Evolutionary conservation across 371 early-diverging fungal genomes (phyloP).

Genomic region (Dentiscutata heterogama): DNA sequence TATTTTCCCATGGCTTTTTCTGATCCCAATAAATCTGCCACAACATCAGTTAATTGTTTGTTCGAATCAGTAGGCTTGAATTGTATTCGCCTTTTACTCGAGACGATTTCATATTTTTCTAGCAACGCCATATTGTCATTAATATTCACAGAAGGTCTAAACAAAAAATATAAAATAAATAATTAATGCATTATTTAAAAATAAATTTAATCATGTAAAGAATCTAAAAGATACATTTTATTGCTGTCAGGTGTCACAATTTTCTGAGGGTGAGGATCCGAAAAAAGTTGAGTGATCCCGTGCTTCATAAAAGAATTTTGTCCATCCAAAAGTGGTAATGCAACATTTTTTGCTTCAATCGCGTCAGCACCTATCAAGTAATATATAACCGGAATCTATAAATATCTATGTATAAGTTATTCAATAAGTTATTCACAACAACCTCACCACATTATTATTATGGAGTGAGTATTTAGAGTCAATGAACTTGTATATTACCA

Average conservation of each 20-base stretch:
- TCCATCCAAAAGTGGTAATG: constrained; percentile 69
- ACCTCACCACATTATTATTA: too few species aligned
- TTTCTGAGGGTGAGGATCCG: constrained; percentile 74
- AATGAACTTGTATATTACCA: constrained; percentile 51
- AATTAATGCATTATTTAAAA: neutral
- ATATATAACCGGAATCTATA: constrained; percentile 59
- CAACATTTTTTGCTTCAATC: constrained; percentile 78
- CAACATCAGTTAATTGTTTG: constrained; percentile 51
- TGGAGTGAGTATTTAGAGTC: too few species aligned
- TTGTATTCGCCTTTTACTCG: constrained; percentile 27
- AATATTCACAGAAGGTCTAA: neutral
- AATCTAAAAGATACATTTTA: too few species aligned
- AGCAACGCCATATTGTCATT: neutral
- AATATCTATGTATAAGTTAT: constrained; percentile 52
- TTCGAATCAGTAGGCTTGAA: neutral
- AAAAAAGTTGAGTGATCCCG: constrained; percentile 80
- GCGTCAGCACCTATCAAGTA: constrained; percentile 74
- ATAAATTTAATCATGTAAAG: too few species aligned
- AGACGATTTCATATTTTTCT: constrained; percentile 15
- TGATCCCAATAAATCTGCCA: constrained; percentile 46
- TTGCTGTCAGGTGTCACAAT: neutral
- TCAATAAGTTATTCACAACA: neutral
- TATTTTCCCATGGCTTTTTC: constrained; percentile 45
- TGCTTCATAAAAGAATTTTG: constrained; percentile 79
- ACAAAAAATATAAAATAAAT: neutral